Evolutionary conservation across 768 basidiomycete species (phyloP), one percentile per base, ranked within the genome.

Genomic region (Macrolepiota dolichaula): DNA sequence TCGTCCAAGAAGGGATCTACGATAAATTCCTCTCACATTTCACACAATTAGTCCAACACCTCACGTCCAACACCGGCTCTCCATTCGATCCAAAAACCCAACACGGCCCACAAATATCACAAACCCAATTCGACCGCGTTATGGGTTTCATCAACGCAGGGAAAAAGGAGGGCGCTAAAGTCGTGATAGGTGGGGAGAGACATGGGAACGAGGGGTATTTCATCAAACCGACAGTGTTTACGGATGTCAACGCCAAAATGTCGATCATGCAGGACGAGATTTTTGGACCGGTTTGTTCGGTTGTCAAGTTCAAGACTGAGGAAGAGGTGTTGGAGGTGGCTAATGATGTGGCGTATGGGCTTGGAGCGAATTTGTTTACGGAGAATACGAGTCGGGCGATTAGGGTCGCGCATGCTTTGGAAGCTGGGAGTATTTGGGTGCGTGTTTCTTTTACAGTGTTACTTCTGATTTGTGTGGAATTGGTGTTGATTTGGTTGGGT

Each of bases 81-180:
- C 89, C 89, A 7, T 90, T 91, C 73, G 65, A 71, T 4, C 67
- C 70, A 0, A 80, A 77, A 12, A 81, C 79, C 7, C 78, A 80
- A 72, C 88, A 89, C 64, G 90, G 90, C 29, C 89, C 91, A 1
- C 86, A 89, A 71, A 83, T 91, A 27, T 89, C 87, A 3, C 74
- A 91, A 70, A 70, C 76, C 35, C 90, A 92, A 69, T 89, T 79
- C 66, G 78, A 89, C 56, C 87, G 88, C 58, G 82, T 94, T 64
- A 84, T 92, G 82, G 74, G 72, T 9, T 94, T 92, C 77, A 93
- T 96, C 70, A 70, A 91, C 29, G 82, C 85, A 3, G 93, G 92
- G 1, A 89, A 85, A 69, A 69, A 81, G 17, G 81, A 85, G 24
- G 93, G 93, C 27, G 92, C 92, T 0, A 89, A 72, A 15, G 72